A percentile compares a stretch with the other conserved stretches of the same genome.
These are phyloP conservation scores for Alternaria dauci DNA, from an alignment of 2,329 filamentous ascomycete species.

Conservation along the genomic window DNA sequence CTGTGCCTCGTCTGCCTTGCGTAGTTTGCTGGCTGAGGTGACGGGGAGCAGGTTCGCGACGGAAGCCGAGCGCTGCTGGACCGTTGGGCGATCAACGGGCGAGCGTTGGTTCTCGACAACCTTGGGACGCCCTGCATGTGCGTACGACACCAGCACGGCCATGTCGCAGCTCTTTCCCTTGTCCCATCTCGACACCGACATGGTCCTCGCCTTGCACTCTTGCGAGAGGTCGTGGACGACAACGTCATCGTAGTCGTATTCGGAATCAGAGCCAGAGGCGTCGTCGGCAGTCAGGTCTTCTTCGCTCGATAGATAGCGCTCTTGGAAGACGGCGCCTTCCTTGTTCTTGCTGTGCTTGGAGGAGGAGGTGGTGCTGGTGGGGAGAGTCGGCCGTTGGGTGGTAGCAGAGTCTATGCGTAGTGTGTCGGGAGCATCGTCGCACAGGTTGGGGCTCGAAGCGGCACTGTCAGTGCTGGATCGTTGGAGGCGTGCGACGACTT, in stretches of 20 bases:
- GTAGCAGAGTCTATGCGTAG: slow-evolving; percentile 44
- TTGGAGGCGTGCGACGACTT: slow-evolving; percentile 34
- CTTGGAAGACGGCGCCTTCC: slow-evolving; percentile 42
- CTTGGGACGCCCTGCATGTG: slow-evolving; percentile 50
- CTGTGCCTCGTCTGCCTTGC: slow-evolving; percentile 35
- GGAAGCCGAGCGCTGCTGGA: slow-evolving; percentile 44
- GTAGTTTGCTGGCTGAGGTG: slow-evolving; percentile 39
- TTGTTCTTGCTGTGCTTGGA: slow-evolving; percentile 19
- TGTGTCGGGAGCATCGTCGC: slow-evolving; percentile 45
- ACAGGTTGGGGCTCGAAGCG: slow-evolving; percentile 47
- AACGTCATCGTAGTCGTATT: slow-evolving; percentile 44
- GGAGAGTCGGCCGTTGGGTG: slow-evolving; percentile 16
- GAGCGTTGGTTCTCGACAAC: slow-evolving; percentile 45
- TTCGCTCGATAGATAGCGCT: slow-evolving; percentile 51
- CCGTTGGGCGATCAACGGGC: slow-evolving; percentile 24
- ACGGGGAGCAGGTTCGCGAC: slow-evolving; percentile 43
- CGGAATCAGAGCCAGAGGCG: slow-evolving; percentile 36
- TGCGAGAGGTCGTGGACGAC: slow-evolving; percentile 42
- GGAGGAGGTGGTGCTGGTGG: slow-evolving; percentile 19
- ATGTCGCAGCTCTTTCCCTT: slow-evolving; percentile 49
- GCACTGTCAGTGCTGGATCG: slow-evolving; percentile 43
- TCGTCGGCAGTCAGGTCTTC: slow-evolving; percentile 50
- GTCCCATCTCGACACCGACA: slow-evolving; percentile 45
- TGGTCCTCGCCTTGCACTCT: slow-evolving; percentile 40
- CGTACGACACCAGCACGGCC: slow-evolving; percentile 49